Evolutionary conservation across 768 basidiomycete species (phyloP), one percentile per base, ranked within the genome.

Genomic region (Chalciporus piperatus): DNA sequence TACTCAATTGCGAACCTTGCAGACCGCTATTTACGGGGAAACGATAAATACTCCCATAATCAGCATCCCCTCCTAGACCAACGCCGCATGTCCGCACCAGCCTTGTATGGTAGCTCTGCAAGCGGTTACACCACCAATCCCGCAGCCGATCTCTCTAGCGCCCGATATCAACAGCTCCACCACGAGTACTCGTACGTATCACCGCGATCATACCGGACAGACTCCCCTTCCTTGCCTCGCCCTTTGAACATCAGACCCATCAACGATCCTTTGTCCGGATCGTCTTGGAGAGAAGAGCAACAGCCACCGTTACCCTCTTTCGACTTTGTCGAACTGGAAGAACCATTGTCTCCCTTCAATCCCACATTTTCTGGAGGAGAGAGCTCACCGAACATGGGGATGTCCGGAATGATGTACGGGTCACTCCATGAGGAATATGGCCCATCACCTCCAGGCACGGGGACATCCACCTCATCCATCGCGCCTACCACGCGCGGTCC

Each of bases 51-150:
- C 62, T 54, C 66, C 58, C 67, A 63, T 59, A 68, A 60, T 66
- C 67, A 59, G 62, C 55, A 59, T 61, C 57, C 71, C 51, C 63
- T 74, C 56, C 68, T 78, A 51, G 82, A 83, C 71, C 81, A 82
- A 47, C 75, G 84, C 62, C 81, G 84, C 66, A 83, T 85, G 81
- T 86, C 84, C 61, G 84, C 85, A 64, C 83, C 84, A 42, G 70
- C 80, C 48, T 71, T 79, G 55, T 73, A 77, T 54, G 60, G 72
- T 58, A 73, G 72, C 64, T 56, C 74, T 47, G 74, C 80, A 62
- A 57, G 71, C 38, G 55, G 68, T 46, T 62, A 72, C 40, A 48
- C 72, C 49, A 48, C 68, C 37, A 68, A 69, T 51, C 50, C 59
- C 50, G 41, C 66, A 48, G 49, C 71, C 48, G 66, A 62, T 66